A percentile compares a stretch with the other conserved stretches of the same genome.
phyloP scores from a whole-genome alignment of 2,329 filamentous ascomycete species.

The Fusarium subglutinans region DNA sequence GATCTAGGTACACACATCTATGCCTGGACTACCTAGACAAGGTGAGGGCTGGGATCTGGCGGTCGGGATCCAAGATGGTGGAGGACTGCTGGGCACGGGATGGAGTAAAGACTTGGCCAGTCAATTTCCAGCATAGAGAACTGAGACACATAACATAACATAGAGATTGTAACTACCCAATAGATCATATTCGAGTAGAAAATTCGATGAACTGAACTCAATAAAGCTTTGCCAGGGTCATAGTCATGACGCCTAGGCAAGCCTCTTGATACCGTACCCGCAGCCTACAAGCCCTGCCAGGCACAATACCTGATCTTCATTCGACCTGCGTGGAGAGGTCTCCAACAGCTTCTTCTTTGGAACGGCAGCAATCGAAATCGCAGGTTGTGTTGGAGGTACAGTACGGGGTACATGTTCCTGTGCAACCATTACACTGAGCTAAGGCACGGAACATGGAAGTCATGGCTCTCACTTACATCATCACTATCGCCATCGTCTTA shows the following conservation, averaged over 20 bases:
- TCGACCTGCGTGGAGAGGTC: not conserved
- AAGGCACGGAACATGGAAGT: slow-evolving; percentile 33
- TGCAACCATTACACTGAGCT: slow-evolving; percentile 34
- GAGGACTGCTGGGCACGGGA: slow-evolving; percentile 5
- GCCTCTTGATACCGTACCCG: not conserved
- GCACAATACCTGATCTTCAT: not conserved
- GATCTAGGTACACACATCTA: slow-evolving; percentile 15
- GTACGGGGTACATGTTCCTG: slow-evolving; percentile 23
- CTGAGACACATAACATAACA: slow-evolving; percentile 5
- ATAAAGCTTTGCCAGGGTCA: not conserved
- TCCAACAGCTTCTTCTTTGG: slow-evolving; percentile 6
- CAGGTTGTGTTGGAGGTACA: slow-evolving; percentile 1
- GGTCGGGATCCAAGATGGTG: slow-evolving; percentile 27
- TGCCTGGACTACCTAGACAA: slow-evolving; percentile 15
- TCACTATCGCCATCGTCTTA: slow-evolving; percentile 25
- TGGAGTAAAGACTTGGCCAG: not conserved
- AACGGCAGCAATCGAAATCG: not conserved
- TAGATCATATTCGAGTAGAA: not conserved
- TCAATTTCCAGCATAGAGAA: not conserved
- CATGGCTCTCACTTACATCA: slow-evolving; percentile 36
- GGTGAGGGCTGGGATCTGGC: slow-evolving; percentile 19
- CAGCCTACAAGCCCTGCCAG: not conserved
- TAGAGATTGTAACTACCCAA: not conserved
- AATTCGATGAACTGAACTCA: not conserved
- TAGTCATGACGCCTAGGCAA: not conserved